Conservation (phyloP, 805 yeast genomes). For the Lachancea thermotolerans region DNA sequence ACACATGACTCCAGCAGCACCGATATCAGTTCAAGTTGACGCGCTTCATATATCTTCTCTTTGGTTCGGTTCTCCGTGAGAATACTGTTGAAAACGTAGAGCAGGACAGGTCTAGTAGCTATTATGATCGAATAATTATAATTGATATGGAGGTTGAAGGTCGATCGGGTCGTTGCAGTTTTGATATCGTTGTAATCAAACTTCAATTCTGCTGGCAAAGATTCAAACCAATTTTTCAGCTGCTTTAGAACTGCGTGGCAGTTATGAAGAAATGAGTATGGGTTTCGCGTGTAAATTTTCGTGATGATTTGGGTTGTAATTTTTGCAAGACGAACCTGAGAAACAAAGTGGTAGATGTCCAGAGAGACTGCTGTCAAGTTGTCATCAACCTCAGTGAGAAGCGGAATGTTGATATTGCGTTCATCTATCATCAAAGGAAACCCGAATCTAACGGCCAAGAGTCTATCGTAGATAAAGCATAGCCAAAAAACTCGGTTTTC, state of each 20-base stretch:
- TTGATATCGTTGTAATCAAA: conserved; percentile 12
- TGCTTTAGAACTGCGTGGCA: conserved; percentile 13
- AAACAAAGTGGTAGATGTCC: conserved; percentile 13
- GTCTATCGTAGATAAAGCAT: conserved; percentile 17
- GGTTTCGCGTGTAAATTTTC: conserved; percentile 17
- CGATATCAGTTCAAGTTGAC: conserved; percentile 8
- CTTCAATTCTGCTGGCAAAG: conserved; percentile 11
- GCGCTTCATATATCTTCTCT: conserved; percentile 9
- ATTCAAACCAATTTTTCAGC: conserved; percentile 14
- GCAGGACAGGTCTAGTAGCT: conserved; percentile 16
- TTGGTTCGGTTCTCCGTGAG: conserved; percentile 5
- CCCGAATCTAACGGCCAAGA: conserved; percentile 17
- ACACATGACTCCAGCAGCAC: conserved; percentile 15
- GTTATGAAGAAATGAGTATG: conserved; percentile 15
- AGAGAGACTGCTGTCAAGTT: conserved; percentile 6
- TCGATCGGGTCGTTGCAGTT: conserved; percentile 11
- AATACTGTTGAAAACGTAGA: conserved; percentile 17
- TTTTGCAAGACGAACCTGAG: conserved; percentile 16
- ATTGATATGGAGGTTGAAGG: conserved; percentile 17
- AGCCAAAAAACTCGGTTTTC: conserved; percentile 18
- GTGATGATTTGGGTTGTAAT: conserved; percentile 14
- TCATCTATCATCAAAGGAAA: conserved; percentile 16
- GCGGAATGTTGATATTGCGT: conserved; percentile 13
- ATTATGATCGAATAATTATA: conserved; percentile 18
- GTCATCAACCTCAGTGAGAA: conserved; percentile 6